Evolutionary conservation across 2,329 filamentous ascomycete genomes (phyloP).

Genomic region (Ascochyta rabiei): DNA sequence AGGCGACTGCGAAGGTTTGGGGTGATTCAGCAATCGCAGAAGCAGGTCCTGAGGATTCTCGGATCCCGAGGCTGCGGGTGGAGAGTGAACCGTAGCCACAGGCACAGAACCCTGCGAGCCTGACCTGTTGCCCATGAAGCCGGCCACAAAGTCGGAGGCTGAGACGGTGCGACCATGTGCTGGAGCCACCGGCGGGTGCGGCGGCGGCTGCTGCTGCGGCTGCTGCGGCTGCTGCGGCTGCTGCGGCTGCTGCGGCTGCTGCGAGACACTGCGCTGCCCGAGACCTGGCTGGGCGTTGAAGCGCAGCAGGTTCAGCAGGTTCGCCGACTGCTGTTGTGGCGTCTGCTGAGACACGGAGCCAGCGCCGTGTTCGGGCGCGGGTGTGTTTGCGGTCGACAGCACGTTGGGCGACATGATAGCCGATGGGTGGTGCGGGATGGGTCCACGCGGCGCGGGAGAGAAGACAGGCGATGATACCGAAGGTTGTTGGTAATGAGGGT

Average conservation of each 20-base stretch:
- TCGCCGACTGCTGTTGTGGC: conserved; percentile 54
- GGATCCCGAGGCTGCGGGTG: conserved; percentile 38
- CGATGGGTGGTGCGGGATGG: conserved; percentile 62
- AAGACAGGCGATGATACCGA: conserved; percentile 64
- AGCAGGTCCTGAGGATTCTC: conserved; percentile 83
- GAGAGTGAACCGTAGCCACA: conserved; percentile 35
- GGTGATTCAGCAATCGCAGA: conserved; percentile 81
- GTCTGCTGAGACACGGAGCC: conserved; percentile 47
- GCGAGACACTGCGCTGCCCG: conserved; percentile 42
- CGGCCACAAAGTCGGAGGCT: conserved; percentile 63
- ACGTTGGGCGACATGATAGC: conserved; percentile 64
- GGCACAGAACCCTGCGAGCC: conserved; percentile 40
- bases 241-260: conserved; percentile 24
- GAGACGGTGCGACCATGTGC: conserved; percentile 53
- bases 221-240: not conserved
- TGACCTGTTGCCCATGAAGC: conserved; percentile 58
- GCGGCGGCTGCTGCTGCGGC: too few species aligned
- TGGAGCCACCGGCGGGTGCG: conserved; percentile 22
- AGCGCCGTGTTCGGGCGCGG: conserved; percentile 49
- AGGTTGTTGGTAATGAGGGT: conserved; percentile 58
- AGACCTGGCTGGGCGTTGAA: conserved; percentile 60
- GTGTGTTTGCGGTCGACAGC: conserved; percentile 53
- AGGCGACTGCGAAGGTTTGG: conserved; percentile 56
- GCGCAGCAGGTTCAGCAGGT: conserved; percentile 69
- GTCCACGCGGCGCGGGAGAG: conserved; percentile 60